phyloP scores from a whole-genome alignment of 352 stramenopile species.

The Phytophthora pini region DNA sequence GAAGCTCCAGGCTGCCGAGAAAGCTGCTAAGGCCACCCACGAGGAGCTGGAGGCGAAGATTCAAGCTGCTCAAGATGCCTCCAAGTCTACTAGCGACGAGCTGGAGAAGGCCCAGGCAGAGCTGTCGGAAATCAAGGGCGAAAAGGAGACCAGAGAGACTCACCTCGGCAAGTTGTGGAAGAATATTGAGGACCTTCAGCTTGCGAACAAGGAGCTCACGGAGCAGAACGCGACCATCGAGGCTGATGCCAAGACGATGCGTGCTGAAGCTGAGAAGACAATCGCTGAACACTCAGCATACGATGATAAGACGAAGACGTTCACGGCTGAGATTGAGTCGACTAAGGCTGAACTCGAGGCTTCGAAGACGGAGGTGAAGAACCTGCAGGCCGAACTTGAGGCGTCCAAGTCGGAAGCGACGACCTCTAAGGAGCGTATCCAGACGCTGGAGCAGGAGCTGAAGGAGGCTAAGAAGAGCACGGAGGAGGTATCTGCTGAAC shows the following conservation, averaged over 20 bases:
- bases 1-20: conserved; percentile 19
- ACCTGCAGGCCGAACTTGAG: conserved; percentile 38
- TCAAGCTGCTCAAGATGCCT: conserved; percentile 11
- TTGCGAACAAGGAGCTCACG: conserved; percentile 50
- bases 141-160: conserved; percentile 52
- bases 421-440: conserved; percentile 21
- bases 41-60: conserved; percentile 14
- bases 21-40: conserved; percentile 4
- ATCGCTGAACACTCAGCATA: conserved; percentile 41
- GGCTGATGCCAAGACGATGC: conserved; percentile 47
- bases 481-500: conserved; percentile 9
- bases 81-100: conserved; percentile 22
- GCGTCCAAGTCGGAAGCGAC: conserved; percentile 19
- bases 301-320: conserved; percentile 35
- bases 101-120: conserved; percentile 37
- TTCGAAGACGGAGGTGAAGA: conserved; percentile 22
- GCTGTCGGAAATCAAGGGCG: conserved; percentile 41
- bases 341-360: conserved; percentile 31
- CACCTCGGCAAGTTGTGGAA: conserved; percentile 63
- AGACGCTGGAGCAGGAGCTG: conserved; percentile 30
- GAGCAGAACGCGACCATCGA: conserved; percentile 56
- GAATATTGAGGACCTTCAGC: conserved; percentile 58
- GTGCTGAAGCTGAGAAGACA: conserved; percentile 46
- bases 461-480: conserved; percentile 8
- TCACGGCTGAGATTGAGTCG: conserved; percentile 39